Evolutionary conservation across 2,329 filamentous ascomycete species (phyloP), one percentile per base, ranked within the genome.

Genomic region (Ophiocordyceps sinensis): DNA sequence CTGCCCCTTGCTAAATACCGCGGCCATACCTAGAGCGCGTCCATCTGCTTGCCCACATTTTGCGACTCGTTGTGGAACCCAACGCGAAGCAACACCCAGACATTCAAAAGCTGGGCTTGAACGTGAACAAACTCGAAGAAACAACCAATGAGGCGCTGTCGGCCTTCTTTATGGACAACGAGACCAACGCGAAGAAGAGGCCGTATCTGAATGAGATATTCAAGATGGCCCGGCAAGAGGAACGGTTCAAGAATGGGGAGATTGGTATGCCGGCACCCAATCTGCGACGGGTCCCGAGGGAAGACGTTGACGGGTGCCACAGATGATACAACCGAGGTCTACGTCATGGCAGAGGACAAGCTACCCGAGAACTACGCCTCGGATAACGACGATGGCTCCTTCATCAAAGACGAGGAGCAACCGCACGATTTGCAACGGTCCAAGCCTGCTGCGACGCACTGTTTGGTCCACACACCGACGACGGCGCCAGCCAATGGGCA

Each of bases 181-280:
- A 73, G 3, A 64, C 63, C 35, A 79, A 80, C 43, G 56, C 58
- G 2, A 63, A 62, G 45, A 80, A 79, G 61, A 68, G 64, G 43
- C 63, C 65, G 0, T 75, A 67, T 38, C 51, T 81, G 9, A 70
- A 66, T 41, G 75, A 80, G 50, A 71, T 80, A 9, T 80, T 81
- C 60, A 72, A 69, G 45, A 67, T 81, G 28, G 76, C 76, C 1
- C 66, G 59, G 42, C 56, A 63, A 28, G 71, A 81, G 46, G 74
- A 79, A 51, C 62, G 69, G 5, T 78, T 59, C 49, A 70, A 62
- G 47, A 67, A 70, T 36, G 68, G 66, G 23, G 72, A 77, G 49
- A 71, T 79, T 39, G 75, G 76, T 79, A 55, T 47, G 66, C 49
- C 14, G 4, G 12, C 17, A 14, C 4, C 5, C n/a, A 4, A 5